phyloP scores from a whole-genome alignment of 768 basidiomycete genomes.

The Calvatia gigantea region DNA sequence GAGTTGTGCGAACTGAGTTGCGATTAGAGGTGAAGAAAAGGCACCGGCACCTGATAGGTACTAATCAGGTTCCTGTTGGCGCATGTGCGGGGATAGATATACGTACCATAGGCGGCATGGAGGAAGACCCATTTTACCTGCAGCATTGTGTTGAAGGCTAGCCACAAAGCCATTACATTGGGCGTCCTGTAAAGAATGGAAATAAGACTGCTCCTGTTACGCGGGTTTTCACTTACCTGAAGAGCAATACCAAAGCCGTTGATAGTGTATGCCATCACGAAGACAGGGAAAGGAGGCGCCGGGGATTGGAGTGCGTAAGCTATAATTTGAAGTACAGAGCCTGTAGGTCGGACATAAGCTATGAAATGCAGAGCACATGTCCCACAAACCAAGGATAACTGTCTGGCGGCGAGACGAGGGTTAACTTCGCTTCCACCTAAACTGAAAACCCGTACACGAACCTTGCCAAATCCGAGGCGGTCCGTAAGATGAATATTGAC shows the following conservation, averaged over 20 bases:
- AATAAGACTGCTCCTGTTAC: neutral
- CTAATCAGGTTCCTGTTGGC: neutral
- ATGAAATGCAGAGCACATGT: neutral
- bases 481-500: slow-evolving; percentile 35
- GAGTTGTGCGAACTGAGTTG: slow-evolving; percentile 75
- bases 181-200: slow-evolving; percentile 47
- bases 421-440: too few relatives aligned
- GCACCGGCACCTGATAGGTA: slow-evolving; percentile 55
- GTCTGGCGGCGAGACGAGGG: neutral
- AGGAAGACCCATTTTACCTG: slow-evolving; percentile 68
- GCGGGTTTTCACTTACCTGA: slow-evolving; percentile 30
- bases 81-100: neutral
- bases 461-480: slow-evolving; percentile 40
- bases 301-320: slow-evolving; percentile 52
- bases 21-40: slow-evolving; percentile 64
- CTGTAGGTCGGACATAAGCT: slow-evolving; percentile 21
- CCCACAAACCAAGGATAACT: slow-evolving; percentile 12
- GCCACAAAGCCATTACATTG: slow-evolving; percentile 73
- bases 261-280: slow-evolving; percentile 44
- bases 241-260: slow-evolving; percentile 42
- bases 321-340: slow-evolving; percentile 47
- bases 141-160: slow-evolving; percentile 48
- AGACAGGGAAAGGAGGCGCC: slow-evolving; percentile 62
- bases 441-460: slow-evolving; percentile 13
- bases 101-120: slow-evolving; percentile 59